Base-by-base conservation (phyloP, 139 green algal genomes). In the Pleodorina starrii region DNA sequence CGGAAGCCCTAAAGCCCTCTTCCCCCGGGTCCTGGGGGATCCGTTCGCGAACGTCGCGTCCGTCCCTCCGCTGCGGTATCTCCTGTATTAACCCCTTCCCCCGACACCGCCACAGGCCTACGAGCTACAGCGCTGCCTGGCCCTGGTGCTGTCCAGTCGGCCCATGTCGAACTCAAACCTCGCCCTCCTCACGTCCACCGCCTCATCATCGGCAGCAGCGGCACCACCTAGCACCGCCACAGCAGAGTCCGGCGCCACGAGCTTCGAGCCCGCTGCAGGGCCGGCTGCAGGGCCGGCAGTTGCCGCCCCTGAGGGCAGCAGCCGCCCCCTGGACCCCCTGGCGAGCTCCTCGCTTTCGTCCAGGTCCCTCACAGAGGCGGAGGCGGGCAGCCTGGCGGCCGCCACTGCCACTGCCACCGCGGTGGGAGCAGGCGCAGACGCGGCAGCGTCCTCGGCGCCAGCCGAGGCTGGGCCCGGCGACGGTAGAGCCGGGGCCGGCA, bases 61-160 rank as follows among this genome's bases (percentile, higher is more conserved):
- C n/a, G n/a, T n/a, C n/a, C n/a, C n/a, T n/a, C n/a, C n/a, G n/a
- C n/a, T n/a, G n/a, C n/a, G n/a, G n/a, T n/a, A n/a, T n/a, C n/a
- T n/a, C n/a, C n/a, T n/a, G n/a, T n/a, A n/a, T n/a, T n/a, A n/a
- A n/a, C n/a, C n/a, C n/a, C n/a, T n/a, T n/a, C n/a, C n/a, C n/a
- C n/a, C n/a, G n/a, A n/a, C n/a, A n/a, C n/a, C n/a, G n/a, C n/a
- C 74, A 25, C 43, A 63, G 74, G 74, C 74, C 1, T 82, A 82
- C 46, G 74, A 82, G 74, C 74, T 82, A 27, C 74, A 84, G 76
- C 76, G 76, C 76, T 84, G 76, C 35, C 76, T 84, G 48, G 76
- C 46, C 14, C 50, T 84, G 12, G 36, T 84, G 27, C 32, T 84
- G 32, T 84, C 74, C 43, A 73, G 63, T 23, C 25, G 32, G 63